Evolutionary conservation across 2,329 filamentous ascomycete genomes (phyloP).

Genomic region (Arachnomyces sp.): DNA sequence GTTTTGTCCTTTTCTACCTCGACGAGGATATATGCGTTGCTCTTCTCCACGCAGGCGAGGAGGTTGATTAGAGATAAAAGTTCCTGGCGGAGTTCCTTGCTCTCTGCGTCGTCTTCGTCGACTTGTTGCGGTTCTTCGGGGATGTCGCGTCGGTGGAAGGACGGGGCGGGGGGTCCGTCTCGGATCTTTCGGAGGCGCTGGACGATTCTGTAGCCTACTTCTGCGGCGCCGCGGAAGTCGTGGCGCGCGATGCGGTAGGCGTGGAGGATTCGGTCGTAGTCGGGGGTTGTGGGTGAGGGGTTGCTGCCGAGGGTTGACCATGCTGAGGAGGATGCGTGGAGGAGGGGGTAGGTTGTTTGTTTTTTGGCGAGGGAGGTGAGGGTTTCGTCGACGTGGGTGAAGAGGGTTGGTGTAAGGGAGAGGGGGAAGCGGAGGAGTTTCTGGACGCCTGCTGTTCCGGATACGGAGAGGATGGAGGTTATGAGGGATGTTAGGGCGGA

Average conservation of each 20-base stretch:
- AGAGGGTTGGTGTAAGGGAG: conserved; percentile 52
- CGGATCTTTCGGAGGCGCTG: conserved; percentile 39
- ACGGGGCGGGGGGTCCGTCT: conserved; percentile 23
- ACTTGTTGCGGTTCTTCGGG: conserved; percentile 24
- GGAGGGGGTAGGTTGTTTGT: conserved; percentile 52
- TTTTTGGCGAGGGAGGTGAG: conserved; percentile 63
- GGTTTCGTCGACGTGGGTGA: conserved; percentile 69
- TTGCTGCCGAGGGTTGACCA: conserved; percentile 2
- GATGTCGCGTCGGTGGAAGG: conserved; percentile 29
- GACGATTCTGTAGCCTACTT: conserved; percentile 48
- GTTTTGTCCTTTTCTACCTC: conserved; percentile 23
- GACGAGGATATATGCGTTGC: conserved; percentile 66
- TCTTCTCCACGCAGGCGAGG: conserved; percentile 71
- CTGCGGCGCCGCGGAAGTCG: conserved; percentile 73
- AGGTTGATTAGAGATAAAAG: conserved; percentile 92
- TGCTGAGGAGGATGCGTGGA: neutral
- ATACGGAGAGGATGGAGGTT: conserved; percentile 34
- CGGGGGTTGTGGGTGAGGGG: conserved; percentile 37
- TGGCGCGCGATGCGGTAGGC: conserved; percentile 76
- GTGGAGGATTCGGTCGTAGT: conserved; percentile 84
- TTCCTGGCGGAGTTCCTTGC: conserved; percentile 53
- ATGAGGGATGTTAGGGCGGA: conserved; percentile 62
- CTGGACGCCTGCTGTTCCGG: conserved; percentile 40
- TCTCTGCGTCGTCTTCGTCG: conserved; percentile 38
- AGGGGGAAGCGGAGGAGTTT: conserved; percentile 68